phyloP scores from a whole-genome alignment of 2,329 filamentous ascomycete genomes.

The Zelopaecilomyces penicillatus region DNA sequence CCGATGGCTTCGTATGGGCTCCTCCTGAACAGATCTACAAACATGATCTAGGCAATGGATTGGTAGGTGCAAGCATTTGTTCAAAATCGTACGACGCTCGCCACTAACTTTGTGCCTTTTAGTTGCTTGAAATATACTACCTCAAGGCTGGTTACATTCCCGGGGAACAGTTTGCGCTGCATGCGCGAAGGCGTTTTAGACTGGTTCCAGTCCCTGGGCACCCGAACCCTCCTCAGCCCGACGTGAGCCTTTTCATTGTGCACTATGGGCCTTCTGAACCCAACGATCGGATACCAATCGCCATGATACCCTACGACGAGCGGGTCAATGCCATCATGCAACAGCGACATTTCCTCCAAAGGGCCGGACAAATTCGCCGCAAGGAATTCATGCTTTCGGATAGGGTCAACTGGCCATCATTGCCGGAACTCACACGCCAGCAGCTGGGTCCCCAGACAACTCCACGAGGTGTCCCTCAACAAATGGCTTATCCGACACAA shows the following conservation, averaged over 20 bases:
- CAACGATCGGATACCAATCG: conserved; percentile 62
- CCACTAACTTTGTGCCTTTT: conserved; percentile 7
- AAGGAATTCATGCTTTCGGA: conserved; percentile 96
- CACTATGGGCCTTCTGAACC: conserved; percentile 77
- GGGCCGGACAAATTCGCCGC: conserved; percentile 71
- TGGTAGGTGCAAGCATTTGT: conserved; percentile 33
- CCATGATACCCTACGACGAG: conserved; percentile 55
- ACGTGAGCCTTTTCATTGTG: conserved; percentile 81
- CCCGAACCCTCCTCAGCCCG: conserved; percentile 60
- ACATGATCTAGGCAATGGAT: conserved; percentile 57
- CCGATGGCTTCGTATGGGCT: conserved; percentile 88
- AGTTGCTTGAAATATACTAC: conserved; percentile 84
- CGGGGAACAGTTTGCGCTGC: conserved; percentile 65
- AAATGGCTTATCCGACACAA: conserved; percentile 55
- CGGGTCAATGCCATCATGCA: conserved; percentile 53
- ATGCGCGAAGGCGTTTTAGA: conserved; percentile 79
- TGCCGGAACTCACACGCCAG: conserved; percentile 49
- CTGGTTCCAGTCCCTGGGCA: conserved; percentile 65
- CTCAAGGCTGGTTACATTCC: conserved; percentile 74
- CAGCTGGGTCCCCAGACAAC: conserved; percentile 41
- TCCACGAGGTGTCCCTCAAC: conserved; percentile 44
- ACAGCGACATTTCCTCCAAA: conserved; percentile 56
- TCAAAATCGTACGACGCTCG: neutral
- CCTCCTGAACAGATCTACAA: conserved; percentile 70
- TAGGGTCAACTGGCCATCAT: conserved; percentile 79